phyloP scores from a whole-genome alignment of 352 stramenopile genomes.

The Phytopythium chamaehyphon region DNA sequence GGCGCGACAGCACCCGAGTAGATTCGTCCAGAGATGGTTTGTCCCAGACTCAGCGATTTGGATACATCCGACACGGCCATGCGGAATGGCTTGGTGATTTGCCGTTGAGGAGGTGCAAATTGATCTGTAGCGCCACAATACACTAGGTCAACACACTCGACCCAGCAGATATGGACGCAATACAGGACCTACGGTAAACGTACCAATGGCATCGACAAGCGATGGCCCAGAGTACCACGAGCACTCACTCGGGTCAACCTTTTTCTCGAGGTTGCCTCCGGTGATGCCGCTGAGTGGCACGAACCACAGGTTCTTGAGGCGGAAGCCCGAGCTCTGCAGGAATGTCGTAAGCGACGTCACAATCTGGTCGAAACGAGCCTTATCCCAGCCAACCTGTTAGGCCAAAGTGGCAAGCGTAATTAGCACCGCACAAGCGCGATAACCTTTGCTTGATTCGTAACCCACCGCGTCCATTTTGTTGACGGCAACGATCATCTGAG shows the following conservation, averaged over 20 bases:
- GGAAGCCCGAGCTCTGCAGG: conserved; percentile 71
- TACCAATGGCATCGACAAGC: conserved; percentile 78
- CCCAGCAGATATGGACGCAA: conserved; percentile 5
- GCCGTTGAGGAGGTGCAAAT: conserved; percentile 67
- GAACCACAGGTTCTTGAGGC: conserved; percentile 78
- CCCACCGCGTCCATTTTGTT: conserved; percentile 99
- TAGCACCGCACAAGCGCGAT: not conserved
- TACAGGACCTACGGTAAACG: conserved; percentile 2
- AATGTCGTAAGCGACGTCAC: conserved; percentile 70
- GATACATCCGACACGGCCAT: conserved; percentile 85
- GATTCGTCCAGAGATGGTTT: conserved; percentile 83
- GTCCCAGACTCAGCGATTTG: conserved; percentile 79
- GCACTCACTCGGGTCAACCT: conserved; percentile 37
- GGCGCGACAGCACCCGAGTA: conserved; percentile 67
- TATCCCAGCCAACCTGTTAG: conserved; percentile 49
- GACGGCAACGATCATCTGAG: conserved; percentile 94
- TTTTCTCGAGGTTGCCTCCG: conserved; percentile 79
- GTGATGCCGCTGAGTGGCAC: conserved; percentile 86
- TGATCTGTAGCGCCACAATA: conserved; percentile 33
- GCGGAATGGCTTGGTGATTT: conserved; percentile 82
- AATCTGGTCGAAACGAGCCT: conserved; percentile 79
- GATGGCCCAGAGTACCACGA: conserved; percentile 78
- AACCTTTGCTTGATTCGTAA: too few species aligned
- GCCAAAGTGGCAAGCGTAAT: not conserved
- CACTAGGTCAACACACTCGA: conserved; percentile 3